Percentiles rank a stretch among this genome's conserved stretches.
phyloP scores from a whole-genome alignment of 805 yeast genomes.

The Blastobotrys robertii region DNA sequence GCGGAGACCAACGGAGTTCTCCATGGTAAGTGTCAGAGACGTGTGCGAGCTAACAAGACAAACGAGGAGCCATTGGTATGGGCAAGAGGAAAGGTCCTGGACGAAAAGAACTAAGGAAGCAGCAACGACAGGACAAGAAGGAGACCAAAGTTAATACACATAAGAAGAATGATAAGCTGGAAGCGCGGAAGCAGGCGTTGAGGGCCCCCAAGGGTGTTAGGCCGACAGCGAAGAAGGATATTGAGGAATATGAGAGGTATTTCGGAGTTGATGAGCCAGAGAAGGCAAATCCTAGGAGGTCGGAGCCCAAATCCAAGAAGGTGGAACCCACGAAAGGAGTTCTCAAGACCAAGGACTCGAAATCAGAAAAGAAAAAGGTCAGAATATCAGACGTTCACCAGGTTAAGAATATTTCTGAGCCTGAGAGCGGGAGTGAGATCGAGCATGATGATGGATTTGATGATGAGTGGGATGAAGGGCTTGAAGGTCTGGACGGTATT shows the following conservation, averaged over 20 bases:
- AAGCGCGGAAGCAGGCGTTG: neutral
- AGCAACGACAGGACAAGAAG: conserved; percentile 9
- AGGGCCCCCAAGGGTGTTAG: neutral
- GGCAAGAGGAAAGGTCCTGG: conserved; percentile 24
- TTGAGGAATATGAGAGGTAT: neutral
- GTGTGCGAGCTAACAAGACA: conserved; percentile 14
- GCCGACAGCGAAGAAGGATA: neutral
- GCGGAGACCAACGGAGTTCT: no score
- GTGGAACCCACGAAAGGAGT: neutral
- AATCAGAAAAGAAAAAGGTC: conserved; percentile 1
- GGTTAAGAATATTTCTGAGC: conserved; percentile 6
- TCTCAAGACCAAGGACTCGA: conserved; percentile 3
- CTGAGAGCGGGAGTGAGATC: conserved; percentile 16
- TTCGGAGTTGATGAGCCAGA: neutral
- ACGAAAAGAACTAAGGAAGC: conserved; percentile 25
- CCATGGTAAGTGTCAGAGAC: no score
- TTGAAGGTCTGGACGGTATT: conserved; percentile 13
- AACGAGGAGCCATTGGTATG: conserved; percentile 23
- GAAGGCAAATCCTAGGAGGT: neutral
- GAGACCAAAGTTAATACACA: neutral
- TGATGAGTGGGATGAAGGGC: conserved; percentile 18
- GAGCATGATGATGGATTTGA: conserved; percentile 18
- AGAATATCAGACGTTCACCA: neutral
- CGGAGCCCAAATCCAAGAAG: no score
- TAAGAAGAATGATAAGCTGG: conserved; percentile 3